These are phyloP conservation scores for Boletus vinaceobasis DNA, from an alignment of 768 basidiomycete genomes.

Conservation along the genomic window DNA sequence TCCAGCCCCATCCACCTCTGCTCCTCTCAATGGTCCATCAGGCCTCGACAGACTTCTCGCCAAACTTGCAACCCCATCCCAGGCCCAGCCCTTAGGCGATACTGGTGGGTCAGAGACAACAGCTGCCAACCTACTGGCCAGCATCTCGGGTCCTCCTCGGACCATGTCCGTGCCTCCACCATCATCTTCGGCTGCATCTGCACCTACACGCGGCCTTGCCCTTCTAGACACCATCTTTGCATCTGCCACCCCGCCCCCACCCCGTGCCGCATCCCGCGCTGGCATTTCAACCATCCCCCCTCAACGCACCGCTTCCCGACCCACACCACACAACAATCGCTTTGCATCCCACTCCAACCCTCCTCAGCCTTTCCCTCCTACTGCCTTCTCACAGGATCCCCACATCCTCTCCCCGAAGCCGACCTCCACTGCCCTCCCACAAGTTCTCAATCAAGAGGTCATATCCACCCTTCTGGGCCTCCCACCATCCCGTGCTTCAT, in stretches of 20 bases:
- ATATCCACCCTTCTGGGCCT: conserved; percentile 63
- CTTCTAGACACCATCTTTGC: conserved; percentile 73
- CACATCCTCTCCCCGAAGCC: conserved; percentile 57
- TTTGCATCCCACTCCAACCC: conserved; percentile 3
- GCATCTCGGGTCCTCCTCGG: conserved; percentile 43
- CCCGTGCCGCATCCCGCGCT: conserved; percentile 16
- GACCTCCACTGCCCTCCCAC: conserved; percentile 50
- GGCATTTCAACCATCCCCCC: conserved; percentile 14
- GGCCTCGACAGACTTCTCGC: conserved; percentile 45
- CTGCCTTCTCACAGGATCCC: conserved; percentile 26
- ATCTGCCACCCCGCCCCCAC: conserved; percentile 46
- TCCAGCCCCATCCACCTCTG: conserved; percentile 8
- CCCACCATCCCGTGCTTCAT: conserved; percentile 36
- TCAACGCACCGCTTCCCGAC: conserved; percentile 14
- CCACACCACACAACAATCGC: conserved; percentile 4
- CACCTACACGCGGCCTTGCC: conserved; percentile 48
- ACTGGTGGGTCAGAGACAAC: conserved; percentile 29
- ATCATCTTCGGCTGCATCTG: conserved; percentile 25
- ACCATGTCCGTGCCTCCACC: conserved; percentile 27
- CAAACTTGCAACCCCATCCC: conserved; percentile 31
- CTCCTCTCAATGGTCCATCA: conserved; percentile 24
- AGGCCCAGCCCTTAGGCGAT: conserved; percentile 19
- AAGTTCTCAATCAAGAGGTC: conserved; percentile 70
- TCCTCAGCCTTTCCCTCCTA: conserved; percentile 13
- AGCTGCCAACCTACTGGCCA: conserved; percentile 45